These are phyloP conservation scores for Arxiozyma slooffiae DNA, from an alignment of 1,139 yeast species.

Conservation along the genomic window DNA sequence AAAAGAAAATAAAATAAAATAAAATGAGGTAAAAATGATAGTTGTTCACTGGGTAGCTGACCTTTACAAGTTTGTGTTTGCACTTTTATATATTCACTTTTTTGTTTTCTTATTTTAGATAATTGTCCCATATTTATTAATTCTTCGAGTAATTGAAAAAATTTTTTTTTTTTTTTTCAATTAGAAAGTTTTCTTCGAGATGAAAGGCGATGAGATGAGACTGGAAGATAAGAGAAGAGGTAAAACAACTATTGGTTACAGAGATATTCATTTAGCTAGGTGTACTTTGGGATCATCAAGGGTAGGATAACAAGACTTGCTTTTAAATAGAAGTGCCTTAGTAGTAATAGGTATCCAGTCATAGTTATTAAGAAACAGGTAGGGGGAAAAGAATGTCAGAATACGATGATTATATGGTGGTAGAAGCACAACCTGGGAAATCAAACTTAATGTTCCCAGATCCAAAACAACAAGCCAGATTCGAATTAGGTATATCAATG, in stretches of 20 bases:
- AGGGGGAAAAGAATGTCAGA: conserved; percentile 3
- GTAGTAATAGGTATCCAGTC: not conserved
- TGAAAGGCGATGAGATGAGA: not conserved
- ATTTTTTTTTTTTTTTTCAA: not conserved
- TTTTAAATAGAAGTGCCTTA: not conserved
- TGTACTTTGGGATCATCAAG: not conserved
- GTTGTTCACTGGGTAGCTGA: no score
- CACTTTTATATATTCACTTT: no score
- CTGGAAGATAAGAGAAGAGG: not conserved
- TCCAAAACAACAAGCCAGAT: conserved; percentile 65
- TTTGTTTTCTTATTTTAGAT: no score
- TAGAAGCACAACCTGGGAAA: conserved; percentile 33
- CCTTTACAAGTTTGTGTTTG: not conserved
- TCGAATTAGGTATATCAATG: conserved; percentile 93
- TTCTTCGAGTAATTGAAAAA: not conserved
- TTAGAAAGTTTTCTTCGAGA: not conserved
- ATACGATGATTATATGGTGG: conserved; percentile 29
- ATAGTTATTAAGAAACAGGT: not conserved
- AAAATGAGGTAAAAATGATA: no score
- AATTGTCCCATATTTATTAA: no score
- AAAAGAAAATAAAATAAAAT: no score
- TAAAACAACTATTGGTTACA: no score
- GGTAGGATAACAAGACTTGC: not conserved
- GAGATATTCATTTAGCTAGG: not conserved
- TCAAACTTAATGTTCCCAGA: conserved; percentile 44